Percentiles rank a stretch among this genome's conserved stretches.
These are phyloP conservation scores for Fennellomyces sp. DNA, from an alignment of 371 early-diverging fungal species.

Conservation along the genomic window DNA sequence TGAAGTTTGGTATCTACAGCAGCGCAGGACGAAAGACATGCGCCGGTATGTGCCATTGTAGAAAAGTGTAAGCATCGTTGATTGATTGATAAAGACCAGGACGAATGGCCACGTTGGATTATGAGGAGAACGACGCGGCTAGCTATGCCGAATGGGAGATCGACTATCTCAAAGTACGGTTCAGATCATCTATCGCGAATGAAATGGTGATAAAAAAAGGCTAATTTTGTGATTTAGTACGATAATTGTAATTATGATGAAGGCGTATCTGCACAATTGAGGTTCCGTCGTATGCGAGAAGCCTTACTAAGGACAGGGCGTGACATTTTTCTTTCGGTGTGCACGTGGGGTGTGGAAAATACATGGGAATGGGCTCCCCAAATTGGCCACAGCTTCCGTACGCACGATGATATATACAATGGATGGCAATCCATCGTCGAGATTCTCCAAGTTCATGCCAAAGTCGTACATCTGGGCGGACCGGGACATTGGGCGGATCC, in stretches of 20 bases:
- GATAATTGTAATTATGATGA: conserved; percentile 25
- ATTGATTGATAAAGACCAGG: background rate
- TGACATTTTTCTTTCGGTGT: conserved; percentile 42
- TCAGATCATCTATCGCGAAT: background rate
- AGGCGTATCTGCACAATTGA: conserved; percentile 10
- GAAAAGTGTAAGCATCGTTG: background rate
- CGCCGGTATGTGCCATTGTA: conserved; percentile 9
- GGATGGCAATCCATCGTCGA: conserved; percentile 29
- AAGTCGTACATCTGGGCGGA: conserved; percentile 16
- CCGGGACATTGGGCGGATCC: conserved; percentile 25
- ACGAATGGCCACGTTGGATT: conserved; percentile 18
- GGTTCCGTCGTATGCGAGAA: conserved; percentile 29
- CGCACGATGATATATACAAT: conserved; percentile 38
- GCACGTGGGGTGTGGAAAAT: conserved; percentile 45
- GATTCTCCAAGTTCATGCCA: conserved; percentile 14
- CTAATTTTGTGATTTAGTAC: conserved; percentile 8
- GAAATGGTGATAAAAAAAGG: background rate
- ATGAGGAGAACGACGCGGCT: conserved; percentile 20
- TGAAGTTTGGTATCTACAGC: conserved; percentile 35
- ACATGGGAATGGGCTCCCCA: conserved; percentile 44
- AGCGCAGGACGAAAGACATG: conserved; percentile 22
- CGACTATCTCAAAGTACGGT: conserved; percentile 22
- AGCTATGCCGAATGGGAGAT: conserved; percentile 25
- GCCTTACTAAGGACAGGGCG: conserved; percentile 46
- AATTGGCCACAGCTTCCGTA: conserved; percentile 41